phyloP scores from a whole-genome alignment of 176 grass and related monocot species.

The Rhynchospora tenuis region DNA sequence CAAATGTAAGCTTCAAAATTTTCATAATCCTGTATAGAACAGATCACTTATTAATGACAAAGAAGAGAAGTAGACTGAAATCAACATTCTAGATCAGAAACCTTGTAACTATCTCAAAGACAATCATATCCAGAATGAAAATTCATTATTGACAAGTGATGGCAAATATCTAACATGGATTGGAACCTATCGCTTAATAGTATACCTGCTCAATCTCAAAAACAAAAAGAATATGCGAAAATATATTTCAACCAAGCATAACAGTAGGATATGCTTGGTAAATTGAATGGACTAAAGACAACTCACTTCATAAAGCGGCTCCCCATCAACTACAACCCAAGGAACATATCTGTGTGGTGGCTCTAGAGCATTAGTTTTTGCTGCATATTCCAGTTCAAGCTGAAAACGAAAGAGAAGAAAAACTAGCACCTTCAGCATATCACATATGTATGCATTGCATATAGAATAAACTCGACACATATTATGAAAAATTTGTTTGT shows the following conservation, averaged over 20 bases:
- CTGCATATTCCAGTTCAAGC: constrained; percentile 75
- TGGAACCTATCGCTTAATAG: neutral
- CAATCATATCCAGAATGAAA: neutral
- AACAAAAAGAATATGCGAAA: neutral
- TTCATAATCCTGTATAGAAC: constrained; percentile 56
- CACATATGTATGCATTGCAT: neutral
- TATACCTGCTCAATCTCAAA: neutral
- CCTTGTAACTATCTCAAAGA: too few relatives aligned
- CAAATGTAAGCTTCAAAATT: constrained; percentile 62
- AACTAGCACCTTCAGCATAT: neutral
- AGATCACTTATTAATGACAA: neutral
- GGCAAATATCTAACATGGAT: neutral
- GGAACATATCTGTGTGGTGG: constrained; percentile 76
- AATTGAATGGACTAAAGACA: neutral
- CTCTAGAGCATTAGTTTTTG: constrained; percentile 56
- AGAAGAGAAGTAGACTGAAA: neutral
- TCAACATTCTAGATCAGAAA: too few relatives aligned
- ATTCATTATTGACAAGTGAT: neutral
- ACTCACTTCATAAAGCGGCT: constrained; percentile 65
- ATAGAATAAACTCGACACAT: neutral
- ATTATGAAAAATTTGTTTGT: too few relatives aligned
- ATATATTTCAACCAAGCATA: neutral
- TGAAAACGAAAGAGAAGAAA: constrained; percentile 21
- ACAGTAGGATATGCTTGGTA: neutral
- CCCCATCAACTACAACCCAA: constrained; percentile 81